These are phyloP conservation scores for Camellia japonica DNA, from an alignment of 148 eudicot genomes.

Conservation along the genomic window DNA sequence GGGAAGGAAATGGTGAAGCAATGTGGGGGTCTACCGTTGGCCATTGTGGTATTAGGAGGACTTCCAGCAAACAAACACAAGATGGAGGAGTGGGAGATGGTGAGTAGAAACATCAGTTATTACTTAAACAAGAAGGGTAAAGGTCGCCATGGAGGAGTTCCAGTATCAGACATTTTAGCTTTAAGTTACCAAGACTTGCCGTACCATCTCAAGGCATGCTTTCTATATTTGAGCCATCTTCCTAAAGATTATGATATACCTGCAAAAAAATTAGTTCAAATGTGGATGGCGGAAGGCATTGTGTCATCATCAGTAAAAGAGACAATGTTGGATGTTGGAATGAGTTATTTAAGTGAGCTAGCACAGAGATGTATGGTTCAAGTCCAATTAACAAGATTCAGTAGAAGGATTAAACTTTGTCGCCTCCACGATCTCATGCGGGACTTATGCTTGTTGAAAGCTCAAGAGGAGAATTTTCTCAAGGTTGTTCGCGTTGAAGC, in stretches of 20 bases:
- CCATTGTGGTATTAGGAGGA: slow-evolving; percentile 21
- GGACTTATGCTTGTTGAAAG: neutral
- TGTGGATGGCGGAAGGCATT: slow-evolving; percentile 42
- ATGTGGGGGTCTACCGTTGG: slow-evolving; percentile 25
- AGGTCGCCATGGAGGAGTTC: slow-evolving; percentile 7
- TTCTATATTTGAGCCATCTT: slow-evolving; percentile 19
- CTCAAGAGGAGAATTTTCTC: neutral
- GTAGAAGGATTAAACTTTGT: too few relatives aligned
- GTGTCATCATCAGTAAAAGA: slow-evolving; percentile 10
- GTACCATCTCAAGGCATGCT: slow-evolving; percentile 22
- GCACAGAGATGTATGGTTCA: neutral
- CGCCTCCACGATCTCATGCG: neutral
- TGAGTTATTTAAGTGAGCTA: neutral
- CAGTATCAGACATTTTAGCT: slow-evolving; percentile 13
- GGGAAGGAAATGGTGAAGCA: slow-evolving; percentile 12
- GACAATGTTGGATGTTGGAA: neutral
- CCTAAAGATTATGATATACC: slow-evolving; percentile 23
- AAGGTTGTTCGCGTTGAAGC: neutral
- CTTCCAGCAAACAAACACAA: slow-evolving; percentile 11
- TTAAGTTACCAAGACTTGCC: slow-evolving; percentile 33
- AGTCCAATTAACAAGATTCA: neutral
- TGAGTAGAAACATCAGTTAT: slow-evolving; percentile 6
- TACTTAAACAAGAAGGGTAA: slow-evolving; percentile 7
- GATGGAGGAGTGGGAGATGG: slow-evolving; percentile 22
- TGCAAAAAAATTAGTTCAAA: slow-evolving; percentile 16